Evolutionary conservation across 2,329 filamentous ascomycete genomes (phyloP).

Genomic region (Hymenoscyphus occultus): DNA sequence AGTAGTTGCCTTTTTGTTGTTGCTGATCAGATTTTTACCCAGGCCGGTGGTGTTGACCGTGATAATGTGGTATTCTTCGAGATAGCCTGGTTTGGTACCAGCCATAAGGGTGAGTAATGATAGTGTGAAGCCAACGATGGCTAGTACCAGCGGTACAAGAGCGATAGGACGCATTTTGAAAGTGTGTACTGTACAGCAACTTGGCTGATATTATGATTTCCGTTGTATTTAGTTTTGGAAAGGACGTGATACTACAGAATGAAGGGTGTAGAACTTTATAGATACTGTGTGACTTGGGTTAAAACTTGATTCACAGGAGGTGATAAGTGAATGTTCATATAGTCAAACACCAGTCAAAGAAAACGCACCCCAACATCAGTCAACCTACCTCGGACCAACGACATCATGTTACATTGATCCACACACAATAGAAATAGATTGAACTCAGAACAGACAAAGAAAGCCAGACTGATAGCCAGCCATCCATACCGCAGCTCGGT

Average conservation of each 20-base stretch:
- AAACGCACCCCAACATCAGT: not conserved
- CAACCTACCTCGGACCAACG: not conserved
- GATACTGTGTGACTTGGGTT: not conserved
- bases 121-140: conserved; percentile 54
- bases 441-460: not conserved
- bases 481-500: not conserved
- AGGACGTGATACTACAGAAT: not conserved
- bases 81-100: conserved; percentile 52
- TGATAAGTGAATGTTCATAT: conserved; percentile 11
- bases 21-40: conserved; percentile 39
- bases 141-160: conserved; percentile 49
- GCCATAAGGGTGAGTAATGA: conserved; percentile 60
- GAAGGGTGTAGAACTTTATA: not conserved
- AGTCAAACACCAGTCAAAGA: conserved; percentile 4
- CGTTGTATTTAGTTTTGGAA: not conserved
- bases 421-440: conserved; percentile 2
- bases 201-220: not conserved
- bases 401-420: conserved; percentile 2
- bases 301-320: not conserved
- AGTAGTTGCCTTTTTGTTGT: conserved; percentile 24
- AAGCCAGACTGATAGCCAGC: not conserved
- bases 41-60: conserved; percentile 58
- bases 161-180: conserved; percentile 45
- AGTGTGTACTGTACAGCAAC: not conserved
- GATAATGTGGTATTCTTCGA: conserved; percentile 55